Conservation (phyloP, 2,329 filamentous ascomycete species). For the Colletotrichum sp. region DNA sequence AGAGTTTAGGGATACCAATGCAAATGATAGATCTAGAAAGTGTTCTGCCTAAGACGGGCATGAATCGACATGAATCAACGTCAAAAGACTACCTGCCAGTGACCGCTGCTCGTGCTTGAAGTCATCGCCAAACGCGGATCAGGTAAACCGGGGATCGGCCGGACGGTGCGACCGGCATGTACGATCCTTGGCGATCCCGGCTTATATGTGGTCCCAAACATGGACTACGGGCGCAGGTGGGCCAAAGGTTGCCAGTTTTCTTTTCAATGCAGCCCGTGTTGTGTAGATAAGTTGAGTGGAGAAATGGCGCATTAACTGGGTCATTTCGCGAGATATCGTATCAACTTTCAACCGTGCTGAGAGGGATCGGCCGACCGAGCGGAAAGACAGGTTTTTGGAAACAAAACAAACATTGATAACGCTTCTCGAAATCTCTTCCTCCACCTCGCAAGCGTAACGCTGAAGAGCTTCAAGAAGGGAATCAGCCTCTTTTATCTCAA, state of each 20-base stretch:
- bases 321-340: not conserved
- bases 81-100: not conserved
- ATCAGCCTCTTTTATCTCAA: not conserved
- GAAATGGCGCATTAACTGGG: not conserved
- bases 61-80: not conserved
- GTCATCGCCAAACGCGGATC: not conserved
- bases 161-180: not conserved
- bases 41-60: not conserved
- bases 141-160: not conserved
- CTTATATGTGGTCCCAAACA: not conserved
- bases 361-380: not conserved
- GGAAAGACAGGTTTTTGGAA: not conserved
- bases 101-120: not conserved
- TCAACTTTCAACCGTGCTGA: not conserved
- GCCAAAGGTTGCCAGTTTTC: not conserved
- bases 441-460: rapidly evolving
- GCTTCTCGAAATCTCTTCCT: not conserved
- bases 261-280: not conserved
- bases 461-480: not conserved
- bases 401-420: not conserved
- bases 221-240: not conserved
- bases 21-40: rapidly evolving
- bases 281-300: not conserved
- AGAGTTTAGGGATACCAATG: not conserved
- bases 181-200: not conserved